Conservation (phyloP, 805 yeast genomes). For the Candida morakotiae region DNA sequence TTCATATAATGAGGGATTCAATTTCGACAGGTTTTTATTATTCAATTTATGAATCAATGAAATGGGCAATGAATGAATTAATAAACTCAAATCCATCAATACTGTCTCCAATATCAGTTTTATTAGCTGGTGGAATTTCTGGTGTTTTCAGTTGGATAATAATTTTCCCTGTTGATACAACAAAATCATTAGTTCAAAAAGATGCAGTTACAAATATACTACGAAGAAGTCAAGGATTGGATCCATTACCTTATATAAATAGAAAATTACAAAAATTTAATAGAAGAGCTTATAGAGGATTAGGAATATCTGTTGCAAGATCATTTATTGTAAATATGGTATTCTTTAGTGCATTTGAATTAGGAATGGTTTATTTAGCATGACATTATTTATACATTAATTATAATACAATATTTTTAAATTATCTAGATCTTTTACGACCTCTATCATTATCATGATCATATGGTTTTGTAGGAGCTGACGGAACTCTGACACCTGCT, state of each 20-base stretch:
- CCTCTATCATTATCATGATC: slow-evolving; percentile 9
- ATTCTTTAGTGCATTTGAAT: slow-evolving; percentile 71
- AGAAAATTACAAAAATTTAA: slow-evolving; percentile 29
- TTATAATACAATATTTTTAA: background rate
- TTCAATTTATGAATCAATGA: slow-evolving; percentile 70
- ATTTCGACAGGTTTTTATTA: slow-evolving; percentile 71
- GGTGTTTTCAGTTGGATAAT: slow-evolving; percentile 73
- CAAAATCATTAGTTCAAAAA: slow-evolving; percentile 70
- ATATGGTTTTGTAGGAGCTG: background rate
- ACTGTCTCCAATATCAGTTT: slow-evolving; percentile 28
- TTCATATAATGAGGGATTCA: slow-evolving; percentile 66
- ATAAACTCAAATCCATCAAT: slow-evolving; percentile 22
- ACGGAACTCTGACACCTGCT: slow-evolving; percentile 2
- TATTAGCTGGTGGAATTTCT: slow-evolving; percentile 70
- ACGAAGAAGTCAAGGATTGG: slow-evolving; percentile 43
- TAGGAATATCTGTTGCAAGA: slow-evolving; percentile 70
- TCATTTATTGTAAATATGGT: slow-evolving; percentile 71
- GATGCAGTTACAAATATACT: slow-evolving; percentile 70
- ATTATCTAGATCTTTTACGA: slow-evolving; percentile 4
- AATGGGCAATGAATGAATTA: slow-evolving; percentile 40
- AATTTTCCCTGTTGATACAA: slow-evolving; percentile 78
- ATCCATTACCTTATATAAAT: slow-evolving; percentile 30
- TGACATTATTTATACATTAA: slow-evolving; percentile 11
- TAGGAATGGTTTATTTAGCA: slow-evolving; percentile 53
- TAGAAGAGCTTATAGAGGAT: slow-evolving; percentile 65